Base-by-base conservation (phyloP, 2,329 filamentous ascomycete genomes). In the Nemania sp. region DNA sequence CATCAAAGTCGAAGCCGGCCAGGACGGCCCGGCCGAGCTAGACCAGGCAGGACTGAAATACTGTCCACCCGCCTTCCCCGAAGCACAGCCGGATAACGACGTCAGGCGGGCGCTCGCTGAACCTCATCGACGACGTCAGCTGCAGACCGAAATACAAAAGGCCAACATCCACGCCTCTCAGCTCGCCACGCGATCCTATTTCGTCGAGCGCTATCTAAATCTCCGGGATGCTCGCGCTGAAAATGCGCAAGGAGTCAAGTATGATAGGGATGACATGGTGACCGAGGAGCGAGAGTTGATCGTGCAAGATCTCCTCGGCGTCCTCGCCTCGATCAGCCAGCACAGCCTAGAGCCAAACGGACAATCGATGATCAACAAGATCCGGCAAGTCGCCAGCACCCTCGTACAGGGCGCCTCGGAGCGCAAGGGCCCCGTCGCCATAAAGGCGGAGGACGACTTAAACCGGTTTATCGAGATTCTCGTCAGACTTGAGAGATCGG, bases 111-210 rank as follows among this genome's bases (percentile, higher is more conserved):
- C 79, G 7, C 78, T 85, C 59, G 79, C 80, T 55, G 74, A 77
- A 18, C 80, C 82, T 1, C 72, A 77, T 25, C 78, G 80, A 2
- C 81, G 84, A 2, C 80, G 85, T 1, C 79, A 82, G 57, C 73
- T 92, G 4, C 91, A 95, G 71, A 92, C 88, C 66, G 92, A 96
- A 75, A 95, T 97, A 32, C 92, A 96, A 73, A 96, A 96, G 73
- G 90, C 91, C 6, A 96, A 96, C 73, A 90, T 97, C 40, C 92
- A 94, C 71, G 87, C 88, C 2, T 94, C 89, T 5, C 89, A 92
- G 69, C 80, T 97, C 10, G 87, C 88, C 2, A 96, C 91, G 0
- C 84, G 92, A 21, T 94, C 90, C 0, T 93, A 92, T 72, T 87
- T 94, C 58, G 91, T 96, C 0, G 91, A 96, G 73, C 89, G 92